These are phyloP conservation scores for Paramecium primaurelia DNA, from an alignment of 73 alveolate species.

Conservation along the genomic window DNA sequence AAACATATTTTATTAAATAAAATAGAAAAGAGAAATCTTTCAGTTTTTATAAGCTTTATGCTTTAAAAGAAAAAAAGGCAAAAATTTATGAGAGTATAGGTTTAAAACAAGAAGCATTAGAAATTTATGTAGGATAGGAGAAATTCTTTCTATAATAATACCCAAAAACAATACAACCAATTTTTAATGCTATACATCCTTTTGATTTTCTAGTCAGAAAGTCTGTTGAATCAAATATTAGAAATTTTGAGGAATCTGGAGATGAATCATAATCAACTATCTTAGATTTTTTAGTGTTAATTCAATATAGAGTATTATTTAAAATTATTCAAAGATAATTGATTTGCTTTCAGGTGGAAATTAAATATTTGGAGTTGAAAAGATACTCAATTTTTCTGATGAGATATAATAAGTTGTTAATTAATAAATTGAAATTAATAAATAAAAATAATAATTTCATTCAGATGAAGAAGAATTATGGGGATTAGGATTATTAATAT, in stretches of 20 bases:
- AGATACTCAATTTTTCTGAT: not conserved
- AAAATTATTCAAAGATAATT: not conserved
- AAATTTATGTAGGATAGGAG: not conserved
- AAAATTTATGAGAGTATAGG: not conserved
- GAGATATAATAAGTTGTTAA: not conserved
- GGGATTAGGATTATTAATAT: not conserved
- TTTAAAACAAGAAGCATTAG: not conserved
- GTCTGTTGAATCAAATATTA: not conserved
- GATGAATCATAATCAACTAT: slow-evolving; percentile 18
- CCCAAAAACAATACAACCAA: not conserved
- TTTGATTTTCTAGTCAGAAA: not conserved
- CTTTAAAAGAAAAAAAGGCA: not conserved
- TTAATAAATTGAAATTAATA: not conserved
- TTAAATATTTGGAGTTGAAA: not conserved
- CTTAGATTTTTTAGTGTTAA: not conserved
- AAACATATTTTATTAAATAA: not conserved
- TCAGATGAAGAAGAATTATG: slow-evolving; percentile 40
- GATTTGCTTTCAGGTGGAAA: not conserved
- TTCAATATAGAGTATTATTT: not conserved
- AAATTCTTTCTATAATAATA: not conserved
- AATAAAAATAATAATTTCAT: not conserved
- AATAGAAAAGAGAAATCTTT: not conserved
- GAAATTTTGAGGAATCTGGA: slow-evolving; percentile 33
- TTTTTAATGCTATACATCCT: slow-evolving; percentile 32
- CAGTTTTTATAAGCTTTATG: not conserved